phyloP scores from a whole-genome alignment of 2,329 filamentous ascomycete species.

The Cryphonectria japonica region DNA sequence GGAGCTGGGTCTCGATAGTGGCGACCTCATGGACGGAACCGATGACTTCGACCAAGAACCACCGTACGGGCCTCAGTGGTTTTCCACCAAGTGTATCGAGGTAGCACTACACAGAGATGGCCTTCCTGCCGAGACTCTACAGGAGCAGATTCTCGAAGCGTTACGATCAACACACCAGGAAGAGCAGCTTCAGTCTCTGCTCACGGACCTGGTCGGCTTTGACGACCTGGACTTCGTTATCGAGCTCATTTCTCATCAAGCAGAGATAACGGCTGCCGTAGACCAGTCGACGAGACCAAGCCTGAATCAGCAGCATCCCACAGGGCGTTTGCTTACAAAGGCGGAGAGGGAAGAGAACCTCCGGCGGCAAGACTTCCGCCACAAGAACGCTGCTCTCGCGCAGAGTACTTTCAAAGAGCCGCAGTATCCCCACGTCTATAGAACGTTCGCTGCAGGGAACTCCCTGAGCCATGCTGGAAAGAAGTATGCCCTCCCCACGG shows the following conservation, averaged over 20 bases:
- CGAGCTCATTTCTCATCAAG: conserved; percentile 79
- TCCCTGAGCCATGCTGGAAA: conserved; percentile 77
- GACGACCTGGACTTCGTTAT: conserved; percentile 93
- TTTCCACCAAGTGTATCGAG: conserved; percentile 68
- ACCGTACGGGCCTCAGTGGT: conserved; percentile 68
- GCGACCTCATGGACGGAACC: conserved; percentile 42
- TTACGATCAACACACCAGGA: conserved; percentile 70
- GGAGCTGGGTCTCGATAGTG: conserved; percentile 52
- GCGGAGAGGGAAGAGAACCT: conserved; percentile 80
- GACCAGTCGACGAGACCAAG: conserved; percentile 40
- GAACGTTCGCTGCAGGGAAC: conserved; percentile 80
- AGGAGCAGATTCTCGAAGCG: conserved; percentile 76
- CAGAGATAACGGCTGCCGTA: conserved; percentile 61
- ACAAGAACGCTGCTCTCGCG: conserved; percentile 76
- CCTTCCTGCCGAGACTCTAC: conserved; percentile 70
- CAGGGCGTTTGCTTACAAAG: conserved; percentile 67
- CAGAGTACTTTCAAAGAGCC: conserved; percentile 73
- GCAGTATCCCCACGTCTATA: conserved; percentile 94
- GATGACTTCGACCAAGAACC: conserved; percentile 34
- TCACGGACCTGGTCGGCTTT: conserved; percentile 90
- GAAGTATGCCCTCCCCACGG: conserved; percentile 80
- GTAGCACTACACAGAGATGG: conserved; percentile 68
- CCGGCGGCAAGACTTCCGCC: conserved; percentile 74
- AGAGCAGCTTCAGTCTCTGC: conserved; percentile 86
- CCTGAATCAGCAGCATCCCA: conserved; percentile 30